phyloP scores from a whole-genome alignment of 208 protist genomes.

The Crithidia thermophila region DNA sequence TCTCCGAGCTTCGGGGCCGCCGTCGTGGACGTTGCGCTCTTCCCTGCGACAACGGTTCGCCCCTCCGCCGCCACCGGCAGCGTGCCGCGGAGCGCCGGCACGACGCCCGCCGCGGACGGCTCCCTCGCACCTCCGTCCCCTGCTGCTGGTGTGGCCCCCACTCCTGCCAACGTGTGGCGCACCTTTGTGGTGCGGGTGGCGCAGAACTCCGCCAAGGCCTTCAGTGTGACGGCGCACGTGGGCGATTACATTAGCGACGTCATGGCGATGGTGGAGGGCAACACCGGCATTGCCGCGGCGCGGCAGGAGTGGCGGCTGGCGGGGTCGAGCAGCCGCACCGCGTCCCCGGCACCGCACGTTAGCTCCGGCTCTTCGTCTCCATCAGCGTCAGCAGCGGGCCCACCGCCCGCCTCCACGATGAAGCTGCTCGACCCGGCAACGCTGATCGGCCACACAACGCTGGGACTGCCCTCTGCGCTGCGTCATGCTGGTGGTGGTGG shows the following conservation, averaged over 20 bases:
- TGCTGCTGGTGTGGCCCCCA: background rate
- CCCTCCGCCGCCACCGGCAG: conserved; percentile 2
- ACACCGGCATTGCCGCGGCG: conserved; percentile 60
- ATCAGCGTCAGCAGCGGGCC: background rate
- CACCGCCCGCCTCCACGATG: conserved; percentile 1
- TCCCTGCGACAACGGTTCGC: background rate
- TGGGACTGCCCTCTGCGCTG: conserved; percentile 53
- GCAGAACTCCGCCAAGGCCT: conserved; percentile 61
- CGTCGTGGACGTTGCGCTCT: conserved; percentile 8
- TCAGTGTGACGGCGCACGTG: conserved; percentile 86
- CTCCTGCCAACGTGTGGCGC: conserved; percentile 27
- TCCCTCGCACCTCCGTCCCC: background rate
- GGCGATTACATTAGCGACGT: conserved; percentile 73
- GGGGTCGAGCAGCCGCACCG: background rate
- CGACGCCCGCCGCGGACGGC: background rate
- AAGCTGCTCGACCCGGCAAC: conserved; percentile 43
- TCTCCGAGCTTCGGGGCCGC: background rate
- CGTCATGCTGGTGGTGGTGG: too few relatives aligned
- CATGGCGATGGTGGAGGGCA: conserved; percentile 84
- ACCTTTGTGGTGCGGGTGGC: conserved; percentile 56
- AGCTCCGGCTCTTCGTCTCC: too few relatives aligned
- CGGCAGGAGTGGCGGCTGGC: conserved; percentile 76
- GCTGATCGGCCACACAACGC: conserved; percentile 54
- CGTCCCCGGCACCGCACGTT: too few relatives aligned
- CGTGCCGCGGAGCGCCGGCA: background rate